Percentiles rank a stretch among this genome's conserved stretches.
Evolutionary conservation across 2,329 filamentous ascomycete genomes (phyloP).

Genomic region (Penicillium olsonii): DNA sequence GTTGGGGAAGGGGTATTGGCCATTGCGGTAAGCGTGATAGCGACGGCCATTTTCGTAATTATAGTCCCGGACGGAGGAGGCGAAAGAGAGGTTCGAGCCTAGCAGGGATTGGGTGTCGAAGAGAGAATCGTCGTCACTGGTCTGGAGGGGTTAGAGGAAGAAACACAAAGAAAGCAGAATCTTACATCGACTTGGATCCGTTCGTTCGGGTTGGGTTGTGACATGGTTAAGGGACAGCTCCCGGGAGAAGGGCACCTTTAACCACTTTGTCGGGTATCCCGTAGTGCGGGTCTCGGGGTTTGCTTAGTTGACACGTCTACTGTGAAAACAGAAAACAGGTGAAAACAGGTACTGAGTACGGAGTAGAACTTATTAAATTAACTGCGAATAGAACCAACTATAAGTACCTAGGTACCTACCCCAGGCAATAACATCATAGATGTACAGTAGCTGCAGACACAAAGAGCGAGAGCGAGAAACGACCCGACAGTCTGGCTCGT

Average conservation of each 20-base stretch:
- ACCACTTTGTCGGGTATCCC: background rate
- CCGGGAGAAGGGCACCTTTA: background rate
- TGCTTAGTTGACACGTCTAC: background rate
- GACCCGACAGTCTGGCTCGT: background rate
- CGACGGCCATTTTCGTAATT: conserved; percentile 45
- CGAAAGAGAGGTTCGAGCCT: conserved; percentile 43
- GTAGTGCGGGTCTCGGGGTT: no score
- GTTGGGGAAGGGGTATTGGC: conserved; percentile 46
- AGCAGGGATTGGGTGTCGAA: conserved; percentile 35
- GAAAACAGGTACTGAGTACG: no score
- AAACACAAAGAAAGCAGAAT: background rate
- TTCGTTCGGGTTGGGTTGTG: conserved; percentile 32
- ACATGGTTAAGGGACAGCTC: conserved; percentile 20
- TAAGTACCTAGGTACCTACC: no score
- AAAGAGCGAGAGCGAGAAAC: background rate
- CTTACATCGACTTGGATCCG: conserved; percentile 39
- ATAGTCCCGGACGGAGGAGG: conserved; percentile 42
- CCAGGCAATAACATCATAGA: no score
- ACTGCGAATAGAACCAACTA: no score
- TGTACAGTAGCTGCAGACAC: no score
- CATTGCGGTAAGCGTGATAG: conserved; percentile 46
- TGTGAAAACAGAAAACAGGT: no score
- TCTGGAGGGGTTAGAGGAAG: conserved; percentile 17
- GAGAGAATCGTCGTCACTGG: conserved; percentile 38
- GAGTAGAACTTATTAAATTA: no score